These are phyloP conservation scores for Ophiosphaerella herpotricha DNA, from an alignment of 2,329 filamentous ascomycete species.

Conservation along the genomic window DNA sequence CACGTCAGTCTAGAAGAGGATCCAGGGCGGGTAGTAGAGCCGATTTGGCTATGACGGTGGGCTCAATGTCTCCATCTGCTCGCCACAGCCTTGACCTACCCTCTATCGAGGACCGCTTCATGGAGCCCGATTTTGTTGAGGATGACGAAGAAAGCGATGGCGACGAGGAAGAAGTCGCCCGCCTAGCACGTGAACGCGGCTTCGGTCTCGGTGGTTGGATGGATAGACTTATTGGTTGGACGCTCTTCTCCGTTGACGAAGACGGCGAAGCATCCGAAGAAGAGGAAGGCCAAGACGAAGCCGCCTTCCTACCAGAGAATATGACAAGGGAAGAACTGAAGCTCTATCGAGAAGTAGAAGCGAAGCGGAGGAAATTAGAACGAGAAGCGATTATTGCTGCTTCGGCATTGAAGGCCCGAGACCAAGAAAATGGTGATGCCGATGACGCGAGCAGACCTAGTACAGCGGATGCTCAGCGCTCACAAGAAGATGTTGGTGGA, in stretches of 20 bases:
- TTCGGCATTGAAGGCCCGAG: slow-evolving; percentile 44
- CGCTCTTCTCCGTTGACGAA: slow-evolving; percentile 59
- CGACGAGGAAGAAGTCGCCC: slow-evolving; percentile 60
- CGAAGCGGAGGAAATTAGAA: slow-evolving; percentile 42
- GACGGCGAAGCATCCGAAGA: slow-evolving; percentile 46
- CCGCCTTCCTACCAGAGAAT: slow-evolving; percentile 24
- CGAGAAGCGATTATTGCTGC: slow-evolving; percentile 43
- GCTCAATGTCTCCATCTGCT: slow-evolving; percentile 19
- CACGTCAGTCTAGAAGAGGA: slow-evolving; percentile 43
- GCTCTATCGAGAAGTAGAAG: slow-evolving; percentile 45
- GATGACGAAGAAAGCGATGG: slow-evolving; percentile 47
- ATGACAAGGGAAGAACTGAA: slow-evolving; percentile 45
- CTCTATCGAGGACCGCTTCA: slow-evolving; percentile 27
- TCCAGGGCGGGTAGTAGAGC: slow-evolving; percentile 41
- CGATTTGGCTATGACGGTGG: slow-evolving; percentile 44
- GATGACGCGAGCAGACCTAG: slow-evolving; percentile 16
- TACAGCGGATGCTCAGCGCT: slow-evolving; percentile 14
- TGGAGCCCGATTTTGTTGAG: slow-evolving; percentile 58
- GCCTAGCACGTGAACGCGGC: slow-evolving; percentile 56
- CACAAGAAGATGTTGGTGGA: slow-evolving; percentile 48
- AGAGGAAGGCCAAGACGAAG: slow-evolving; percentile 36
- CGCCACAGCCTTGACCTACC: slow-evolving; percentile 39
- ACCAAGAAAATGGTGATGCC: slow-evolving; percentile 16
- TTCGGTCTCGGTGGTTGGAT: slow-evolving; percentile 62
- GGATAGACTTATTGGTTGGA: slow-evolving; percentile 63